Percentiles rank a stretch among this genome's conserved stretches.
These are phyloP conservation scores for Dalbergia oliveri DNA, from an alignment of 306 rosid genomes.

Conservation along the genomic window DNA sequence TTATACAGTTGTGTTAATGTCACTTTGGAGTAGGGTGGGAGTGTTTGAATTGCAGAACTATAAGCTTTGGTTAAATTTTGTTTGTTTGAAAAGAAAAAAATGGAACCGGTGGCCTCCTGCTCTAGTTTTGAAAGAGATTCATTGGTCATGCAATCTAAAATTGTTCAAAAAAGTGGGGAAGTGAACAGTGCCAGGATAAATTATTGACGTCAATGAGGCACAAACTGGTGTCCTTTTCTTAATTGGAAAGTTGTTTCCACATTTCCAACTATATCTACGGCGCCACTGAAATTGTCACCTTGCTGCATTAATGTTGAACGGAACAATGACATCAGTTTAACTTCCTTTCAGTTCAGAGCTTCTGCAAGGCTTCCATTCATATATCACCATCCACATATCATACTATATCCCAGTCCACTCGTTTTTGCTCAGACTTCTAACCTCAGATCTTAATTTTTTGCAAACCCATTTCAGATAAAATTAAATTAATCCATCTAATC, in stretches of 20 bases:
- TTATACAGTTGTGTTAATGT: constrained; percentile 11
- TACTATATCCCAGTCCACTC: background rate
- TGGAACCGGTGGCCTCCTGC: background rate
- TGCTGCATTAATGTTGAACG: background rate
- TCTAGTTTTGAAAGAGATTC: background rate
- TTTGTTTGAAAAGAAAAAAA: background rate
- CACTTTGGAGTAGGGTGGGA: background rate
- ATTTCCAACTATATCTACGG: background rate
- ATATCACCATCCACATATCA: background rate
- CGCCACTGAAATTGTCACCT: background rate
- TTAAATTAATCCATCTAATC: constrained; percentile 8
- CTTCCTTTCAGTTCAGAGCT: background rate
- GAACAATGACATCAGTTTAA: background rate
- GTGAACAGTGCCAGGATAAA: background rate
- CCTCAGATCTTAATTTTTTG: background rate
- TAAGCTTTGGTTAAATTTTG: background rate
- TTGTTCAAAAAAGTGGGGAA: background rate
- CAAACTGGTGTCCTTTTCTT: background rate
- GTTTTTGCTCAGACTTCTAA: background rate
- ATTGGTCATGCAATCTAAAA: background rate
- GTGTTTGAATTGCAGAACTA: background rate
- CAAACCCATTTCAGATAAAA: background rate
- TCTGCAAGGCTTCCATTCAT: constrained; percentile 15
- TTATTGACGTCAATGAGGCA: background rate
- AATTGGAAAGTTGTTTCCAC: background rate